phyloP scores from a whole-genome alignment of 306 rosid genomes.

The Alnus rubra region DNA sequence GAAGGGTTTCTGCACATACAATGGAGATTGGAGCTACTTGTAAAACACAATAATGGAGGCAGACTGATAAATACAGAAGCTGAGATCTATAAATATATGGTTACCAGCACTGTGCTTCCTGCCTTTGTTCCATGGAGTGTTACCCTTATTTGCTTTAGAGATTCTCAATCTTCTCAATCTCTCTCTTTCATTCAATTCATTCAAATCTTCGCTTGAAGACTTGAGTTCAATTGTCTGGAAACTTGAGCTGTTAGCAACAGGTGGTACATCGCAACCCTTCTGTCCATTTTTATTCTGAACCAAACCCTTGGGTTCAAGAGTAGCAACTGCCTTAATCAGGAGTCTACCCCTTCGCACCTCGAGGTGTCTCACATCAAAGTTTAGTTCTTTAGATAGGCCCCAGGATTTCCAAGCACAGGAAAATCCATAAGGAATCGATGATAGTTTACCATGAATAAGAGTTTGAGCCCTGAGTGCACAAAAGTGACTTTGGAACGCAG shows the following conservation, averaged over 20 bases:
- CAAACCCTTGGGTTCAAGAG: conserved; percentile 55
- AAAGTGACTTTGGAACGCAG: conserved; percentile 49
- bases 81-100: not conserved
- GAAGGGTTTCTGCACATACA: conserved; percentile 71
- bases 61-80: not conserved
- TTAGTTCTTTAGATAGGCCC: conserved; percentile 25
- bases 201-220: conserved; percentile 31
- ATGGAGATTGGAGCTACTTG: conserved; percentile 12
- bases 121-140: conserved; percentile 95
- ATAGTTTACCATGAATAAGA: conserved; percentile 37
- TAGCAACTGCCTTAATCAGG: conserved; percentile 68
- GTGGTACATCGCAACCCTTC: conserved; percentile 29
- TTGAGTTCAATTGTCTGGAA: conserved; percentile 20
- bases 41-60: conserved; percentile 13
- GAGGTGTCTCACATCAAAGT: conserved; percentile 29
- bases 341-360: conserved; percentile 35
- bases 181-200: conserved; percentile 60
- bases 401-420: conserved; percentile 45
- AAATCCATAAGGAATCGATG: conserved; percentile 35
- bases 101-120: conserved; percentile 84
- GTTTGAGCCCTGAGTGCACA: conserved; percentile 41
- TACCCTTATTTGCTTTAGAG: conserved; percentile 91
- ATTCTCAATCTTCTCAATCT: conserved; percentile 74
- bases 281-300: conserved; percentile 32
- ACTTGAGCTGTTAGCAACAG: conserved; percentile 27